phyloP scores from a whole-genome alignment of 371 early-diverging fungal species.

The Batkoa obscura region DNA sequence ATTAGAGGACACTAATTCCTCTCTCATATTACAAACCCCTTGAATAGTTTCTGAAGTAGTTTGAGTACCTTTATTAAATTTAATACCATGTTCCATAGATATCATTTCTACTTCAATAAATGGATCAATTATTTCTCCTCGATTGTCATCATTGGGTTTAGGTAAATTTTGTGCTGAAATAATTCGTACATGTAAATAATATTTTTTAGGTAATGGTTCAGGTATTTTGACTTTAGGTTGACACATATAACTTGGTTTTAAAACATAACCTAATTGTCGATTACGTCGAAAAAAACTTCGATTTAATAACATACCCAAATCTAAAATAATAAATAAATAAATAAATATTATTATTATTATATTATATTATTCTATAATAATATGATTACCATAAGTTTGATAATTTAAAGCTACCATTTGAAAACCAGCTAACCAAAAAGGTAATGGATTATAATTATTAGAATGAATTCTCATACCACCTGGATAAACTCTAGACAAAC shows the following conservation, averaged over 20 bases:
- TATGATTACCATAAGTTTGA: constrained; percentile 31
- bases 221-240: constrained; percentile 1
- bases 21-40: background rate
- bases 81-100: constrained; percentile 11
- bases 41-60: background rate
- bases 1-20: constrained; percentile 18
- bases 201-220: background rate
- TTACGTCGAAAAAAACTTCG: constrained; percentile 47
- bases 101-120: constrained; percentile 29
- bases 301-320: constrained; percentile 50
- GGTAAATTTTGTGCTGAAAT: constrained; percentile 42
- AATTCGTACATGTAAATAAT: constrained; percentile 8
- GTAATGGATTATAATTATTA: constrained; percentile 55
- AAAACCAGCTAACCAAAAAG: constrained; percentile 49
- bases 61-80: background rate
- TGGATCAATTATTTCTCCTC: constrained; percentile 32
- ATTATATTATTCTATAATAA: background rate
- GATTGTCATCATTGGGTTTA: constrained; percentile 23
- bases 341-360: too few relatives aligned
- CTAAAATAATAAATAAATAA: constrained; percentile 11
- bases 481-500: constrained; percentile 54
- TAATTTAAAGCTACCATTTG: constrained; percentile 76
- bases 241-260: constrained; percentile 28
- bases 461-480: constrained; percentile 43
- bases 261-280: constrained; percentile 46